phyloP scores from a whole-genome alignment of 495 filamentous ascomycete species.

The Xylaria castorea region DNA sequence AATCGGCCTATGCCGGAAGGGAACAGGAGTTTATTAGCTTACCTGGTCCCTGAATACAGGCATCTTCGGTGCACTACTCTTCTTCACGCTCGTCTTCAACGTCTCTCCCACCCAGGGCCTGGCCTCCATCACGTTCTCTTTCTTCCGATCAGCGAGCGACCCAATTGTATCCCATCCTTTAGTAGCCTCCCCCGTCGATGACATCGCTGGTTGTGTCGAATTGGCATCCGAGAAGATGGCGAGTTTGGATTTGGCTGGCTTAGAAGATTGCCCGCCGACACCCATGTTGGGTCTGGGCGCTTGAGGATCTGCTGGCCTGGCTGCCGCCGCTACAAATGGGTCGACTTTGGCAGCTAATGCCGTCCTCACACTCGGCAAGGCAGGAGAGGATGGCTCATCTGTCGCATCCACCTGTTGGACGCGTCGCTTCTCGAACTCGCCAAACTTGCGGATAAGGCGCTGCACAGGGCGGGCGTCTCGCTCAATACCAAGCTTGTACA shows the following conservation, averaged over 20 bases:
- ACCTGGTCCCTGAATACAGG: constrained; percentile 95
- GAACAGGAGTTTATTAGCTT: constrained; percentile 55
- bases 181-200: constrained; percentile 45
- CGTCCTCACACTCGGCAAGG: constrained; percentile 80
- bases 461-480: constrained; percentile 83
- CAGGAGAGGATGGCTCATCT: constrained; percentile 80
- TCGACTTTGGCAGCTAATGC: constrained; percentile 86
- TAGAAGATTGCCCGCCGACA: constrained; percentile 52
- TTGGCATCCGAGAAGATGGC: constrained; percentile 87
- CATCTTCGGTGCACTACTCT: constrained; percentile 78
- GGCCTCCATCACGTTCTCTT: constrained; percentile 88
- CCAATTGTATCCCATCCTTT: constrained; percentile 95
- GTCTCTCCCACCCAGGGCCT: constrained; percentile 94
- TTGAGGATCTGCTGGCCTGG: constrained; percentile 68
- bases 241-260: constrained; percentile 72
- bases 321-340: constrained; percentile 66
- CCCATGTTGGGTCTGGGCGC: constrained; percentile 59
- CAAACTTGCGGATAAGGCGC: constrained; percentile 83
- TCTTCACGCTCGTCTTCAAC: constrained; percentile 82
- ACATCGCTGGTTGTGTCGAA: constrained; percentile 55
- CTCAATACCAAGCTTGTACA: constrained; percentile 87
- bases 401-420: constrained; percentile 63
- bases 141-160: constrained; percentile 82
- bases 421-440: constrained; percentile 83
- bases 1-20: constrained; percentile 57